Conservation (phyloP, 768 basidiomycete genomes). For the Suillus americanus region DNA sequence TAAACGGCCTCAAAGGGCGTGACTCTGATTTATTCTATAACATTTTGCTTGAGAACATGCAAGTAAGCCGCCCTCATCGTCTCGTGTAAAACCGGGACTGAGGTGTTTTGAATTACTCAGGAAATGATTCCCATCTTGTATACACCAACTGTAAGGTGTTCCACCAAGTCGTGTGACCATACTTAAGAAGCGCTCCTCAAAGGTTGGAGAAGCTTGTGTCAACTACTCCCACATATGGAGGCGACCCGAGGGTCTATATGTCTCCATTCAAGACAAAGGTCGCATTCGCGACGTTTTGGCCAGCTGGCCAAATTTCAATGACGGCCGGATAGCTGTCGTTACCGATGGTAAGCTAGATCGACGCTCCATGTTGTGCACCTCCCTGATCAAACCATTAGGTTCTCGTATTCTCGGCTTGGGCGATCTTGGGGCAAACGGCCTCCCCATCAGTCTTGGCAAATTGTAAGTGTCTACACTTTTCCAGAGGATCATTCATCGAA, state of each 20-base stretch:
- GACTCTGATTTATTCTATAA: constrained; percentile 68
- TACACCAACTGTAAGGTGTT: constrained; percentile 60
- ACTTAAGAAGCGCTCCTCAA: constrained; percentile 1
- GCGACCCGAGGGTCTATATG: constrained; percentile 56
- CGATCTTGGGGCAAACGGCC: constrained; percentile 40
- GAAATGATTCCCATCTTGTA: constrained; percentile 71
- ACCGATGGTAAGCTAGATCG: constrained; percentile 54
- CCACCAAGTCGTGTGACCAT: constrained; percentile 12
- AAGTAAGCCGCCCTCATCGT: constrained; percentile 35
- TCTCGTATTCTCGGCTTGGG: constrained; percentile 74
- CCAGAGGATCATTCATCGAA: constrained; percentile 2
- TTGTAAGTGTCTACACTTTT: constrained; percentile 41
- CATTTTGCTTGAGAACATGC: constrained; percentile 58
- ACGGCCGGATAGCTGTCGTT: constrained; percentile 69
- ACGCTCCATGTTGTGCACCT: constrained; percentile 4
- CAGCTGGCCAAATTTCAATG: constrained; percentile 45
- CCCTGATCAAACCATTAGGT: constrained; percentile 31
- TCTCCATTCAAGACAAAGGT: constrained; percentile 69
- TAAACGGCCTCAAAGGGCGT: constrained; percentile 60
- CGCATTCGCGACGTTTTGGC: constrained; percentile 56
- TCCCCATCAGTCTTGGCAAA: constrained; percentile 71
- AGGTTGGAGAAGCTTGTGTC: constrained; percentile 72
- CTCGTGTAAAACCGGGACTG: background rate
- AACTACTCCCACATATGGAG: constrained; percentile 72
- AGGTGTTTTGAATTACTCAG: constrained; percentile 19